These are phyloP conservation scores for Lentinula sp. DNA, from an alignment of 768 basidiomycete species.

Conservation along the genomic window DNA sequence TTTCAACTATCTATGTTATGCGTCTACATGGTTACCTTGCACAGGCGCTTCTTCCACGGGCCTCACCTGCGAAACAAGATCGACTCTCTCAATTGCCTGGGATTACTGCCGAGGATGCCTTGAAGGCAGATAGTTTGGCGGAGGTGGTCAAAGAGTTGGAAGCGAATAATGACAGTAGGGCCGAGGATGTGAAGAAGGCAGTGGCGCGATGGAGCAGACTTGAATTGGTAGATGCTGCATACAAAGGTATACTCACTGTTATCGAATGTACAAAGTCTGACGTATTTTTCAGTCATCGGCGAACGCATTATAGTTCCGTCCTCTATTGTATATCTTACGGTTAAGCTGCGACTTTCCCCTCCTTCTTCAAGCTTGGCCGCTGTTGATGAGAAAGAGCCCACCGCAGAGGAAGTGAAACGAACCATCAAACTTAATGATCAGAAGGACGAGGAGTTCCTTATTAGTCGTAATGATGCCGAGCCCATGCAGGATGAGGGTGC, in stretches of 20 bases:
- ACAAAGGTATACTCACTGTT: constrained; percentile 59
- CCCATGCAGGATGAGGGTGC: constrained; percentile 39
- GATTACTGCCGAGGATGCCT: constrained; percentile 48
- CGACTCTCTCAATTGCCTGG: constrained; percentile 75
- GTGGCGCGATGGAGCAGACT: constrained; percentile 66
- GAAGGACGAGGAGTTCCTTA: constrained; percentile 67
- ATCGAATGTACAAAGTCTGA: background rate
- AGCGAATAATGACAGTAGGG: constrained; percentile 42
- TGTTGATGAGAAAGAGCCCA: constrained; percentile 30
- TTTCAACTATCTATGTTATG: constrained; percentile 72
- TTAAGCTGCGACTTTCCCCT: constrained; percentile 73
- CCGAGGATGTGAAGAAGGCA: constrained; percentile 53
- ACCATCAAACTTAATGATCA: constrained; percentile 44
- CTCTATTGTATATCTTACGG: constrained; percentile 79
- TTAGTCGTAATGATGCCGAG: constrained; percentile 55
- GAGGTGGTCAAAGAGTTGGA: constrained; percentile 46
- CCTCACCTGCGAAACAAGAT: constrained; percentile 22
- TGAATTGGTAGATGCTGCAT: constrained; percentile 75
- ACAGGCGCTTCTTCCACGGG: constrained; percentile 72
- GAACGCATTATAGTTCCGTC: constrained; percentile 85
- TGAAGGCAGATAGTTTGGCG: constrained; percentile 32
- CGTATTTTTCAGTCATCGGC: constrained; percentile 64
- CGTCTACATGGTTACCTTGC: constrained; percentile 76
- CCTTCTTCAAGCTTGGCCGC: constrained; percentile 30
- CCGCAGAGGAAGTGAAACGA: constrained; percentile 41